A percentile compares a stretch with the other conserved stretches of the same genome.
Evolutionary conservation across 225 moss, liverwort and hornwort genomes (phyloP).

Genomic region (Lunularia cruciata): DNA sequence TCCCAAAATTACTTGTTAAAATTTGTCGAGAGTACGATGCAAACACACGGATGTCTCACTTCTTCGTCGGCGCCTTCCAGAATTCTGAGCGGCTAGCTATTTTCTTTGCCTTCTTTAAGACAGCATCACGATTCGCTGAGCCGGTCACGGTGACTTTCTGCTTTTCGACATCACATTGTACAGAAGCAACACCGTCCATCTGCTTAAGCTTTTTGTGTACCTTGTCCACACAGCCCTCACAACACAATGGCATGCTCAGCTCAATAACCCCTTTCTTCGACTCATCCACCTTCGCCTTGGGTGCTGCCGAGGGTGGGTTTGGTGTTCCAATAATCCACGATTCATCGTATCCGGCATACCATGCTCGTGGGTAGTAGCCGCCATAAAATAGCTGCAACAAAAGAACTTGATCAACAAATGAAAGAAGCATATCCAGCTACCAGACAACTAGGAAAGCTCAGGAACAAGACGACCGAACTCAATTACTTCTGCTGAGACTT

Average conservation of each 20-base stretch:
- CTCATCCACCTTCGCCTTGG: background rate
- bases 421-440: no score
- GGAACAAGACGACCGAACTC: no score
- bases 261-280: background rate
- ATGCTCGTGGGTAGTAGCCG: background rate
- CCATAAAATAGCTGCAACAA: background rate
- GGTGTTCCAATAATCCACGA: background rate
- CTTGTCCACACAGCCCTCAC: background rate
- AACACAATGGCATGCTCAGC: background rate
- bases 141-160: background rate
- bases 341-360: slow-evolving; percentile 1
- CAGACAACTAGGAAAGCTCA: no score
- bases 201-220: slow-evolving; percentile 2
- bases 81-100: background rate
- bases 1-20: no score
- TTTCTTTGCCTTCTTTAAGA: background rate
- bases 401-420: background rate
- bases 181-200: slow-evolving; percentile 1
- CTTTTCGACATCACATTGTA: background rate
- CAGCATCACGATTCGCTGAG: background rate
- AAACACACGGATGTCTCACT: no score
- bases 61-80: no score
- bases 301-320: background rate
- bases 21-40: no score
- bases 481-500: no score